Evolutionary conservation across 2,329 filamentous ascomycete species (phyloP).

Genomic region (Ramularia endophylla): DNA sequence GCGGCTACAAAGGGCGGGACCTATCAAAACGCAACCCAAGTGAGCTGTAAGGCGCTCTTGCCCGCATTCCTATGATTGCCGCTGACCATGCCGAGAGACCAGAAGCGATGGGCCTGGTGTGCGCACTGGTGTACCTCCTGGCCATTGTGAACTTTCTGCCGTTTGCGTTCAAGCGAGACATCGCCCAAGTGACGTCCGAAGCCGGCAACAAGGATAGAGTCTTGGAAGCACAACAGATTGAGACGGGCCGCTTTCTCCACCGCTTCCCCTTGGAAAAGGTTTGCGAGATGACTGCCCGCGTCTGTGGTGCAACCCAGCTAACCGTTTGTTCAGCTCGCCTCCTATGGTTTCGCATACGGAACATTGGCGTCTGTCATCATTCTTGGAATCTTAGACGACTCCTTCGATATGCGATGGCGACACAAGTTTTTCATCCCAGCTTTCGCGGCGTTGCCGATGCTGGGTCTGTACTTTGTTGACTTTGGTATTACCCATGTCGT

Average conservation of each 20-base stretch:
- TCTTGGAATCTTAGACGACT: slow-evolving; percentile 88
- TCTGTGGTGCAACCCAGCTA: slow-evolving; percentile 44
- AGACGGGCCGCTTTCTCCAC: slow-evolving; percentile 80
- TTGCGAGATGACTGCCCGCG: slow-evolving; percentile 13
- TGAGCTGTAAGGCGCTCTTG: slow-evolving; percentile 57
- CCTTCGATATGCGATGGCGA: slow-evolving; percentile 97
- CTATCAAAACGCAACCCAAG: slow-evolving; percentile 69
- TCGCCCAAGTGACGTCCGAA: slow-evolving; percentile 88
- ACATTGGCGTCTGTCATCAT: slow-evolving; percentile 87
- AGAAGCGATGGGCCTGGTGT: slow-evolving; percentile 93
- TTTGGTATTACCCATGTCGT: slow-evolving; percentile 96
- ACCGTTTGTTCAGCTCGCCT: slow-evolving; percentile 62
- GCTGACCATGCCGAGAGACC: slow-evolving; percentile 49
- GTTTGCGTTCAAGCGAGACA: slow-evolving; percentile 97
- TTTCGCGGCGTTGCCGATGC: slow-evolving; percentile 84
- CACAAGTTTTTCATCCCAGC: slow-evolving; percentile 98
- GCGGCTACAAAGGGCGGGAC: slow-evolving; percentile 84
- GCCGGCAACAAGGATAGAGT: slow-evolving; percentile 88
- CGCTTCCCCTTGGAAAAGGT: slow-evolving; percentile 84
- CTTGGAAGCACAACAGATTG: slow-evolving; percentile 63
- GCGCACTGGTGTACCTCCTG: slow-evolving; percentile 86
- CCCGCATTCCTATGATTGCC: slow-evolving; percentile 4
- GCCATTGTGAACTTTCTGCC: slow-evolving; percentile 88
- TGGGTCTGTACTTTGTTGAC: slow-evolving; percentile 97
- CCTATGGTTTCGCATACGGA: slow-evolving; percentile 88